phyloP scores from a whole-genome alignment of 2,329 filamentous ascomycete genomes.

The Penicillium paneum region DNA sequence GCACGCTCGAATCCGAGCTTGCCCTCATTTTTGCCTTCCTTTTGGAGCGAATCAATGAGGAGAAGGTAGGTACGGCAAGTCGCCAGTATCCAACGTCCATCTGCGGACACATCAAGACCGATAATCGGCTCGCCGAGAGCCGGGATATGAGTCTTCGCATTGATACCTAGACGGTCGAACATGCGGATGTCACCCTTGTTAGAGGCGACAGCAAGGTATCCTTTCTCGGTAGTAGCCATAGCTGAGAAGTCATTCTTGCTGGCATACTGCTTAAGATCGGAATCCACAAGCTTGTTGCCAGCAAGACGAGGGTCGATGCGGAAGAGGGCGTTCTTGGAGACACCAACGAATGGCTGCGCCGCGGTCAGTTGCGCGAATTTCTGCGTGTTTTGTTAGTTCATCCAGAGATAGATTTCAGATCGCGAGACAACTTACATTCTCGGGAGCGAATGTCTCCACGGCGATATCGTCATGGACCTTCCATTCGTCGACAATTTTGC shows the following conservation, averaged over 20 bases:
- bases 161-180: constrained; percentile 93
- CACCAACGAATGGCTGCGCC: constrained; percentile 90
- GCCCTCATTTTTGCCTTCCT: constrained; percentile 91
- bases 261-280: constrained; percentile 89
- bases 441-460: constrained; percentile 85
- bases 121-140: constrained; percentile 93
- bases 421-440: constrained; percentile 57
- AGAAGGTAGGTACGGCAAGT: constrained; percentile 94
- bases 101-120: constrained; percentile 89
- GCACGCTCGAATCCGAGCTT: constrained; percentile 96
- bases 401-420: not conserved
- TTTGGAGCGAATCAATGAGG: constrained; percentile 86
- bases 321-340: constrained; percentile 89
- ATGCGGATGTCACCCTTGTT: constrained; percentile 97
- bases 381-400: constrained; percentile 38
- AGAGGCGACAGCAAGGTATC: constrained; percentile 92
- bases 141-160: constrained; percentile 95
- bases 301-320: constrained; percentile 86
- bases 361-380: constrained; percentile 98
- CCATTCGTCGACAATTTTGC: constrained; percentile 98
- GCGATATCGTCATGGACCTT: constrained; percentile 96
- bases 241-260: constrained; percentile 98
- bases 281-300: constrained; percentile 88
- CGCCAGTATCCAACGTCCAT: constrained; percentile 91
- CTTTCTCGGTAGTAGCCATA: constrained; percentile 90